phyloP scores from a whole-genome alignment of 306 rosid genomes.

The Biancaea sappan region DNA sequence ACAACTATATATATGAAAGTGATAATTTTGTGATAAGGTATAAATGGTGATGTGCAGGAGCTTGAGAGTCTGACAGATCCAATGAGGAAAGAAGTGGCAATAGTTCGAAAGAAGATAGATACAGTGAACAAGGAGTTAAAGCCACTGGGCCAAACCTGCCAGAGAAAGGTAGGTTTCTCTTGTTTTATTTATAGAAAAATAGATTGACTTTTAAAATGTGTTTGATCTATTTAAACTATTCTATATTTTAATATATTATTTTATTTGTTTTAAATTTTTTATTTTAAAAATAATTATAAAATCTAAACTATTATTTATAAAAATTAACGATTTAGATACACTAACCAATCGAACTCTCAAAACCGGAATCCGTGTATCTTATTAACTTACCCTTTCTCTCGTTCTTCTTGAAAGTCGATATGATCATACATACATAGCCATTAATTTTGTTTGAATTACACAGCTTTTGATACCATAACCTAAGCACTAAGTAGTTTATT shows the following conservation, averaged over 20 bases:
- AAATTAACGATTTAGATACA: too few relatives aligned
- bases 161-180: slow-evolving; percentile 68
- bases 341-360: too few relatives aligned
- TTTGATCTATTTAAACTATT: too few relatives aligned
- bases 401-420: too few relatives aligned
- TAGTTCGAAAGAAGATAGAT: slow-evolving; percentile 90
- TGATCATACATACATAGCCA: too few relatives aligned
- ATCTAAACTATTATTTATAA: too few relatives aligned
- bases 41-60: slow-evolving; percentile 58
- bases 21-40: slow-evolving; percentile 21
- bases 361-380: too few relatives aligned
- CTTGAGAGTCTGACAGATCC: slow-evolving; percentile 93
- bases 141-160: slow-evolving; percentile 95
- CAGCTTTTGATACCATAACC: slow-evolving; percentile 45
- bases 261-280: too few relatives aligned
- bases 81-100: slow-evolving; percentile 86
- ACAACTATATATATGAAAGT: too few relatives aligned
- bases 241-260: too few relatives aligned
- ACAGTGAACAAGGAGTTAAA: slow-evolving; percentile 92
- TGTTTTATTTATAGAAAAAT: neutral
- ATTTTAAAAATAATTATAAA: too few relatives aligned
- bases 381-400: slow-evolving; percentile 16
- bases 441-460: slow-evolving; percentile 26
- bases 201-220: too few relatives aligned
- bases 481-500: slow-evolving; percentile 23